A percentile compares a stretch with the other conserved stretches of the same genome.
Evolutionary conservation across 1,284 basidiomycete genomes (phyloP).

Genomic region (Cutaneotrichosporon cavernicola): DNA sequence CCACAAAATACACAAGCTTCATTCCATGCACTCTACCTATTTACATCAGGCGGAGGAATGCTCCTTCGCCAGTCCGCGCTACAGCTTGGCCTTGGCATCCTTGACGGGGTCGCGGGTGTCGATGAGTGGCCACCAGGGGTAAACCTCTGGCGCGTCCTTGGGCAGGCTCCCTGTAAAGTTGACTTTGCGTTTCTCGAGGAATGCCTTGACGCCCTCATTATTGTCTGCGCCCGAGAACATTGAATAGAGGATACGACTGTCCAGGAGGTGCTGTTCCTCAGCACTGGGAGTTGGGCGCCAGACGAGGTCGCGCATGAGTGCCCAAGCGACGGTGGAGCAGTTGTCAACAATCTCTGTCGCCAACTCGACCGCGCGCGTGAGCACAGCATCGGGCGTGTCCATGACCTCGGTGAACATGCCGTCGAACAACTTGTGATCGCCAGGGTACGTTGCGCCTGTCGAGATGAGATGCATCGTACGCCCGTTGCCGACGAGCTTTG

Average conservation of each 20-base stretch:
- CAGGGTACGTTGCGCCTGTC: conserved; percentile 20
- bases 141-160: conserved; percentile 15
- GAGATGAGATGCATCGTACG: conserved; percentile 18
- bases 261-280: conserved; percentile 29
- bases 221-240: conserved; percentile 17
- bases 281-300: conserved; percentile 16
- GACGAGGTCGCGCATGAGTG: conserved; percentile 22
- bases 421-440: conserved; percentile 13
- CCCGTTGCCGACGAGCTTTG: conserved; percentile 17
- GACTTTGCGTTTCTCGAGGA: conserved; percentile 24
- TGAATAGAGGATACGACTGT: conserved; percentile 19
- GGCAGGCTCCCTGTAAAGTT: conserved; percentile 21
- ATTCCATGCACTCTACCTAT: too few species aligned
- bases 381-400: conserved; percentile 16
- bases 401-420: conserved; percentile 24
- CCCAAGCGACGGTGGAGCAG: conserved; percentile 13
- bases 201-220: conserved; percentile 26
- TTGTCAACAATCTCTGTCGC: conserved; percentile 20
- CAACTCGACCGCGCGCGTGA: conserved; percentile 22
- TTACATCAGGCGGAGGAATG: too few species aligned
- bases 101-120: conserved; percentile 14
- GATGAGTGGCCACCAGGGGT: conserved; percentile 22
- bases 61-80: too few species aligned
- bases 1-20: too few species aligned
- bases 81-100: conserved; percentile 8